Percentiles rank a stretch among this genome's conserved stretches.
Conservation (phyloP, 2,329 filamentous ascomycete species). For the Venturiaceae sp. region DNA sequence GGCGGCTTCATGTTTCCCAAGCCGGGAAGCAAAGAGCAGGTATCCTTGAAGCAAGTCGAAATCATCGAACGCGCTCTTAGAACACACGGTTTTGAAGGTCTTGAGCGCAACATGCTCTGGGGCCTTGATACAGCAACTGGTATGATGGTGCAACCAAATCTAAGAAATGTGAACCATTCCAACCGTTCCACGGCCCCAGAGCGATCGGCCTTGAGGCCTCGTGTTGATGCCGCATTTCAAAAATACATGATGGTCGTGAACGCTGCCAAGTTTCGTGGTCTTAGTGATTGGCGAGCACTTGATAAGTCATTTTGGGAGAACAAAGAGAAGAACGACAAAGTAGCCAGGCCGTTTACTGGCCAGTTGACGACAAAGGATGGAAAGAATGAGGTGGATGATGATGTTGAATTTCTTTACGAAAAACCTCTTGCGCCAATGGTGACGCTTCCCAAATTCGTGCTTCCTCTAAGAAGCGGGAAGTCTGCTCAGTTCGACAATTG, state of each 20-base stretch:
- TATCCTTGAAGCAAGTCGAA: neutral
- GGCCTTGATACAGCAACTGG: neutral
- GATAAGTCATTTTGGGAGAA: neutral
- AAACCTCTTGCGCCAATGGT: neutral
- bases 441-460: no score
- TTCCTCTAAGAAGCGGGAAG: no score
- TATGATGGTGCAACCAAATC: neutral
- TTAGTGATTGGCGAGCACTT: neutral
- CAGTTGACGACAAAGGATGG: no score
- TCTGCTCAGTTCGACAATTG: neutral
- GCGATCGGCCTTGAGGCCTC: neutral
- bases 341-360: no score
- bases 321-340: neutral
- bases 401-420: neutral
- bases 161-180: neutral
- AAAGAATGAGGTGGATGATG: neutral
- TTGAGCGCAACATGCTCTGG: neutral
- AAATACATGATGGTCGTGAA: neutral
- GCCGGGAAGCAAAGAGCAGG: neutral
- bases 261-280: neutral
- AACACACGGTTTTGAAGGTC: neutral
- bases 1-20: neutral
- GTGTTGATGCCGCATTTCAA: neutral
- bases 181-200: neutral
- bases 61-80: neutral